A percentile compares a stretch with the other conserved stretches of the same genome.
These are phyloP conservation scores for Harringtonia aguacate DNA, from an alignment of 2,329 filamentous ascomycete species.

Conservation along the genomic window DNA sequence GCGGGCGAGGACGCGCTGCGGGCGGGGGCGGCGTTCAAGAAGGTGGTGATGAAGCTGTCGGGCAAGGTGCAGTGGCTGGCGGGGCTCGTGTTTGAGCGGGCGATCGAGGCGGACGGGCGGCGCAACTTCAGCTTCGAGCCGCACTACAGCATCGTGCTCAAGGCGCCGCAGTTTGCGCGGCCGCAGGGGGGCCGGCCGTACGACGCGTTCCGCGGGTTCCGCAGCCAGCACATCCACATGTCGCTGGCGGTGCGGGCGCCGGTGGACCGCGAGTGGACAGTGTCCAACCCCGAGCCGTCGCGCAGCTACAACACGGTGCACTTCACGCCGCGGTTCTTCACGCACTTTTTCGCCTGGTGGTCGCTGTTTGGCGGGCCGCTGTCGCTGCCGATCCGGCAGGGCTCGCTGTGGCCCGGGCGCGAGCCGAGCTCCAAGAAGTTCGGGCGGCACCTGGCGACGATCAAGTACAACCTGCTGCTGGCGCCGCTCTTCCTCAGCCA, in stretches of 20 bases:
- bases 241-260: slow-evolving; percentile 87
- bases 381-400: slow-evolving; percentile 89
- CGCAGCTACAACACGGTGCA: slow-evolving; percentile 95
- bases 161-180: slow-evolving; percentile 65
- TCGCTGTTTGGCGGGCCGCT: slow-evolving; percentile 90
- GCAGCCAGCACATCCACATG: slow-evolving; percentile 92
- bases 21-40: slow-evolving; percentile 82
- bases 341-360: slow-evolving; percentile 98
- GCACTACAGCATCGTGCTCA: slow-evolving; percentile 84
- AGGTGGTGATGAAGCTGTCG: slow-evolving; percentile 97
- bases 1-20: slow-evolving; percentile 54
- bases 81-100: slow-evolving; percentile 84
- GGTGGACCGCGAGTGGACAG: slow-evolving; percentile 74
- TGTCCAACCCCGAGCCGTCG: slow-evolving; percentile 63
- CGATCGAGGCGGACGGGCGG: slow-evolving; percentile 55
- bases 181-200: slow-evolving; percentile 48
- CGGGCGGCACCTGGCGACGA: slow-evolving; percentile 89
- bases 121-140: slow-evolving; percentile 83
- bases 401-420: slow-evolving; percentile 77
- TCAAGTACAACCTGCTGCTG: slow-evolving; percentile 91
- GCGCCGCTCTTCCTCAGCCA: slow-evolving; percentile 92
- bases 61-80: slow-evolving; percentile 90
- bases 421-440: slow-evolving; percentile 99
- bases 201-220: slow-evolving; percentile 93
- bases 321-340: slow-evolving; percentile 90